Evolutionary conservation across 2,329 filamentous ascomycete species (phyloP).

Genomic region (Pochonia chlamydosporia): DNA sequence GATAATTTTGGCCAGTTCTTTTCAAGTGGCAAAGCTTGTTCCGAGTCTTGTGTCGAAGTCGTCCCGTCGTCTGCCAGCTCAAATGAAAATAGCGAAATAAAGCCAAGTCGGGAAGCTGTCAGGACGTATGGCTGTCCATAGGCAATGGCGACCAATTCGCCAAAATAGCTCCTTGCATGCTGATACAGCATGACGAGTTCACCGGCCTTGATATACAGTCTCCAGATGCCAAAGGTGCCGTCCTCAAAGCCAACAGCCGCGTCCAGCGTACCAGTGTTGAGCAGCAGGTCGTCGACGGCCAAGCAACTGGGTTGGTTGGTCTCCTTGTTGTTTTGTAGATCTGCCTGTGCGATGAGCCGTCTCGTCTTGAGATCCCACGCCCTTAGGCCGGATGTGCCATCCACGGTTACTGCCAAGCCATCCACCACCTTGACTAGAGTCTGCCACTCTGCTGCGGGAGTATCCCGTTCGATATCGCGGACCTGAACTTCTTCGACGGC

Average conservation of each 20-base stretch:
- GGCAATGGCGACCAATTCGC: slow-evolving; percentile 64
- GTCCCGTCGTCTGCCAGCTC: slow-evolving; percentile 16
- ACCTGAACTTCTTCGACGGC: slow-evolving; percentile 72
- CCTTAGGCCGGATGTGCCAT: slow-evolving; percentile 62
- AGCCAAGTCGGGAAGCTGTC: slow-evolving; percentile 68
- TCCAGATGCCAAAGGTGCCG: slow-evolving; percentile 68
- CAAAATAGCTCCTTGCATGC: slow-evolving; percentile 57
- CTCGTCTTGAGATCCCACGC: slow-evolving; percentile 71
- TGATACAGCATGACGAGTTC: slow-evolving; percentile 47
- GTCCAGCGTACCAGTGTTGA: slow-evolving; percentile 42
- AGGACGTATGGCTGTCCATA: slow-evolving; percentile 70
- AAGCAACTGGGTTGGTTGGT: slow-evolving; percentile 52
- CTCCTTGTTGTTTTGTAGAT: slow-evolving; percentile 22
- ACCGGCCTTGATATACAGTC: slow-evolving; percentile 40
- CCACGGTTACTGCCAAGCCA: slow-evolving; percentile 72
- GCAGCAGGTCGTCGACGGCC: slow-evolving; percentile 52
- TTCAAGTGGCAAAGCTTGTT: neutral
- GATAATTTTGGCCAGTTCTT: neutral
- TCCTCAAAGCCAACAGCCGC: slow-evolving; percentile 65
- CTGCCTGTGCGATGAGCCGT: slow-evolving; percentile 48
- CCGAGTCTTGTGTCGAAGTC: neutral
- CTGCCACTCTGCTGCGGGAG: slow-evolving; percentile 28
- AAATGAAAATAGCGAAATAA: slow-evolving; percentile 73
- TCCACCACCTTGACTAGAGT: slow-evolving; percentile 75
- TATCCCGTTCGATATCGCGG: slow-evolving; percentile 25